Evolutionary conservation across 306 rosid species (phyloP), one percentile per base, ranked within the genome.

Genomic region (Clitoria ternatea): DNA sequence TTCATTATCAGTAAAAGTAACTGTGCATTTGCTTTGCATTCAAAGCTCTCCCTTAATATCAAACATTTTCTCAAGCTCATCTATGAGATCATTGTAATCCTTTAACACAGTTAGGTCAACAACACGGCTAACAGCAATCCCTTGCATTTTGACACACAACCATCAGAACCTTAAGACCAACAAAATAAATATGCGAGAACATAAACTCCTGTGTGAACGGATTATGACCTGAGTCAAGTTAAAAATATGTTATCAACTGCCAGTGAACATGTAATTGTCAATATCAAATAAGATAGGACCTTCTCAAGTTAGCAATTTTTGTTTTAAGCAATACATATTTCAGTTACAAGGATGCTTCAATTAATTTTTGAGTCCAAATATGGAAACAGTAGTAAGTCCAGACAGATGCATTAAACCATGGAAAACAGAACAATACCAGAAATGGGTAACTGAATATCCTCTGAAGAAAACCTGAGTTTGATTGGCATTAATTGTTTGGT

Each of bases 81-180:
- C 74, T 0, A 81, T 74, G 4, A 91, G 87, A 55, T 85, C 84
- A 19, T 86, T 75, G 10, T 91, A 91, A 4, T 88, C 87, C 17
- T 69, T 80, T 55, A 91, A 64, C 37, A 50, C 40, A 3, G 85
- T 78, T 76, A 91, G 84, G 83, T 91, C 92, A 27, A 91, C 84
- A 1, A 96, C 97, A 14, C 97, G 92, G 33, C 97, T 96, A 52
- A 91, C 90, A 2, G 88, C 88, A 32, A 85, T 69, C 17, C 96
- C 97, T 83, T 91, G 84, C 97, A 91, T 91, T 85, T 88, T n/a
- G n/a, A n/a, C n/a, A n/a, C n/a, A n/a, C n/a, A n/a, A n/a, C n/a
- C n/a, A n/a, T n/a, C n/a, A n/a, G n/a, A n/a, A n/a, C n/a, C n/a
- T n/a, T n/a, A n/a, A n/a, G n/a, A n/a, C n/a, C n/a, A n/a, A n/a